Conservation (phyloP, 768 basidiomycete genomes). For the Kwoniella heveanensis region DNA sequence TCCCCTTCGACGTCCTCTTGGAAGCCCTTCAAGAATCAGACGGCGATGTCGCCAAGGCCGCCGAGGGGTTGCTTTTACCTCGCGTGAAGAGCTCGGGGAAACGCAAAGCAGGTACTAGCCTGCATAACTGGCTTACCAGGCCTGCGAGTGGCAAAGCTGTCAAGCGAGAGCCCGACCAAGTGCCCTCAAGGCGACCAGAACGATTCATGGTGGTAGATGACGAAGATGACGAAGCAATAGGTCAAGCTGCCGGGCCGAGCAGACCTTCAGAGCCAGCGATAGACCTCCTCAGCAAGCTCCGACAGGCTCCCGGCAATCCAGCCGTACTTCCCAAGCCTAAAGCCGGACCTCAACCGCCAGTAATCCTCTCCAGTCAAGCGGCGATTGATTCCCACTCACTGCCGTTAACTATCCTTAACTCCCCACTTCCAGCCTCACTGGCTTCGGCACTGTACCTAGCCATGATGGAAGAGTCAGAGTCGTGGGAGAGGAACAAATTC, state of each 20-base stretch:
- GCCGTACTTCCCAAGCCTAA: slow-evolving; percentile 18
- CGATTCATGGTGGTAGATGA: background rate
- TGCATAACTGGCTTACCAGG: slow-evolving; percentile 31
- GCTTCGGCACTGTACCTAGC: slow-evolving; percentile 53
- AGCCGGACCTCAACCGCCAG: slow-evolving; percentile 38
- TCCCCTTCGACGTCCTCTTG: slow-evolving; percentile 27
- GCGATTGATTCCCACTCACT: slow-evolving; percentile 40
- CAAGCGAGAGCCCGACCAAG: background rate
- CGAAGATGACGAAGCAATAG: background rate
- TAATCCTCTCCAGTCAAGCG: slow-evolving; percentile 42
- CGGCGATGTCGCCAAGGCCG: slow-evolving; percentile 47
- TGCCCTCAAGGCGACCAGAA: background rate
- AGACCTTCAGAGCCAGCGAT: background rate
- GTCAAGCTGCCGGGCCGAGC: background rate
- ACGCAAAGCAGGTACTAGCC: slow-evolving; percentile 26
- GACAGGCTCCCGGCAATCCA: slow-evolving; percentile 14
- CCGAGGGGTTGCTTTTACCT: slow-evolving; percentile 44
- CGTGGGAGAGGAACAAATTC: slow-evolving; percentile 48
- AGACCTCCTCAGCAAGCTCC: slow-evolving; percentile 24
- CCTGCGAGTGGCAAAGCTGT: slow-evolving; percentile 1
- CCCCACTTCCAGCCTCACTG: slow-evolving; percentile 46
- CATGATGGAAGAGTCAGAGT: slow-evolving; percentile 48
- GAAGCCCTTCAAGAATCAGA: slow-evolving; percentile 33
- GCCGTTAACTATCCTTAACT: slow-evolving; percentile 42
- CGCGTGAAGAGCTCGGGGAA: slow-evolving; percentile 32